phyloP scores from a whole-genome alignment of 331 rosid genomes.

The Malus hybrid region DNA sequence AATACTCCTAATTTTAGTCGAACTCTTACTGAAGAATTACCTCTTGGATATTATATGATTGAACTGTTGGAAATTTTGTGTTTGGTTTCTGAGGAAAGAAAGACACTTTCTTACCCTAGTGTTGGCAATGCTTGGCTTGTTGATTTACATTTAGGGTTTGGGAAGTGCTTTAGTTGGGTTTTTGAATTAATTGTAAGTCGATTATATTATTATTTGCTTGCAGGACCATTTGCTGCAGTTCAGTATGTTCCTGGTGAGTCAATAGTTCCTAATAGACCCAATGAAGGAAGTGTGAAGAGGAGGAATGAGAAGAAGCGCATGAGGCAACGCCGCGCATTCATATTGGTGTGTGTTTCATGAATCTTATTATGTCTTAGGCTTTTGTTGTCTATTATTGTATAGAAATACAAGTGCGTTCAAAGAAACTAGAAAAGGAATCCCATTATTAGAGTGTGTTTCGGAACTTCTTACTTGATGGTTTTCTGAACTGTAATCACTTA shows the following conservation, averaged over 20 bases:
- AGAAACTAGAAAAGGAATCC: neutral
- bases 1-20: neutral
- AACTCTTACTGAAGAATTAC: neutral
- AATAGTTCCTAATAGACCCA: conserved; percentile 65
- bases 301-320: conserved; percentile 89
- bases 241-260: conserved; percentile 57
- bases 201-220: neutral
- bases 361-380: neutral
- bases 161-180: neutral
- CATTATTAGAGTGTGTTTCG: neutral
- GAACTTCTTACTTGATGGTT: neutral
- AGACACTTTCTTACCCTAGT: neutral
- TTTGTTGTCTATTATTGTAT: neutral
- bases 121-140: neutral
- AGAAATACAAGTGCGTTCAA: too few relatives aligned
- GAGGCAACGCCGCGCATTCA: conserved; percentile 70
- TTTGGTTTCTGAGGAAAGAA: neutral
- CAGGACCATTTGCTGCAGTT: conserved; percentile 82
- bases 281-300: conserved; percentile 84
- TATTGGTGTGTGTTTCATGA: conserved; percentile 40
- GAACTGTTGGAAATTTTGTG: neutral
- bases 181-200: neutral
- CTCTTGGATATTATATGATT: neutral
- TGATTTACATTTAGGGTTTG: neutral
- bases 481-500: too few relatives aligned